Evolutionary conservation across 495 filamentous ascomycete genomes (phyloP).

Genomic region (Trichocladium antarcticum): DNA sequence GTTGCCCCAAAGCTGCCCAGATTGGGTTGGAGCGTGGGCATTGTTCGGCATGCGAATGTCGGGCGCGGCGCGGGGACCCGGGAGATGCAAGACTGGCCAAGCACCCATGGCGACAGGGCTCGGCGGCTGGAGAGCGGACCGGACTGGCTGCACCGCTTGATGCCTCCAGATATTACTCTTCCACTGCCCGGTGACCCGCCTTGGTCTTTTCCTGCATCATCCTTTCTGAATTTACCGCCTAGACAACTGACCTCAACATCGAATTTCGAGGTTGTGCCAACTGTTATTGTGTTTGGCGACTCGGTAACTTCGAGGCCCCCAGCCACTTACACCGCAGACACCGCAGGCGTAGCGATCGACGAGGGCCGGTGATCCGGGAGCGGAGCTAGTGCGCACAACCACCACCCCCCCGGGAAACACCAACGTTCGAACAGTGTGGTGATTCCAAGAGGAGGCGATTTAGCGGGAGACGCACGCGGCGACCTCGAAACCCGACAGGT

Average conservation of each 20-base stretch:
- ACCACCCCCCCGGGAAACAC: background rate
- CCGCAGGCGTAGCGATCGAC: conserved; percentile 12
- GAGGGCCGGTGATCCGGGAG: conserved; percentile 11
- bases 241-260: background rate
- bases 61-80: conserved; percentile 8
- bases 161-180: conserved; percentile 22
- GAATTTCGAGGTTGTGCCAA: background rate
- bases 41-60: conserved; percentile 10
- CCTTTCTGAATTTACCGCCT: background rate
- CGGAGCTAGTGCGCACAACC: background rate
- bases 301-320: background rate
- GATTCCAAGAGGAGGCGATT: background rate
- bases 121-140: conserved; percentile 24
- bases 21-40: conserved; percentile 17
- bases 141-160: conserved; percentile 15
- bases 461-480: background rate
- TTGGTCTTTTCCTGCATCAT: conserved; percentile 1
- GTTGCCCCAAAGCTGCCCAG: conserved; percentile 20
- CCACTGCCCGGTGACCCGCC: conserved; percentile 13
- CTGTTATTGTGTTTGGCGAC: background rate
- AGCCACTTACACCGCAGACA: conserved; percentile 8
- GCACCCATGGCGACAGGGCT: conserved; percentile 13
- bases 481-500: background rate
- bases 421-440: background rate
- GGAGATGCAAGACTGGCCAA: too few relatives aligned